Evolutionary conservation across 2,329 filamentous ascomycete species (phyloP), one percentile per base, ranked within the genome.

Genomic region (Hypoxylon sp.): DNA sequence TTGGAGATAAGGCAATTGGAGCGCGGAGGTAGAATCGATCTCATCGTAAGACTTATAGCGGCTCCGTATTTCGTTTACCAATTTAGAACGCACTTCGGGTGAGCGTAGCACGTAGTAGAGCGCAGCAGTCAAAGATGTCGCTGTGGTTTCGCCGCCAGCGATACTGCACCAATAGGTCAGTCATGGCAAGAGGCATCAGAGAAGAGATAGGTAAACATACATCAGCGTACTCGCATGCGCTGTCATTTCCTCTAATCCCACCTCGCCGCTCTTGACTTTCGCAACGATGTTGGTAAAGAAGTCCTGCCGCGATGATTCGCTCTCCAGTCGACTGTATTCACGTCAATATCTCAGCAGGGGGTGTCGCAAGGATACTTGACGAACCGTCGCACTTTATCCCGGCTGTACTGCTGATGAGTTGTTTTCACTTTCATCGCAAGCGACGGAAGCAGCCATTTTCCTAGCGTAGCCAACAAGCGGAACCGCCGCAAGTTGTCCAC

Each of bases 401-500:
- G 31, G 4, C 42, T 70, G 27, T 68, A 67, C 13, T 53, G 25
- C 1, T 27, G 55, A 13, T 73, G 71, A 3, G 63, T 63, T 22
- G 17, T 37, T 10, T 60, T 55, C n/a, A 70, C 44, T 2, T 46
- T 31, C 25, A 53, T 55, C 20, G 59, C 42, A 13, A 70, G 49
- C 0, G 67, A 61, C 1, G 67, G 64, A 1, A 70, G 37, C 13
- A 72, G 3, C 61, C 25, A 57, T 20, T 62, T 57, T 0, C 27
- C 44, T 1, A 68, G 27, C 11, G 25, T 35, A 1, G n/a, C 22
- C 1, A 70, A 42, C 2, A 66, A 1, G 7, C 14, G 31, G 25
- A 68, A 69, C 2, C 69, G 60, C 1, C 71, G 60, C 2, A 73
- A 14, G 14, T 72, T 73, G 30, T 73, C 71, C n/a, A 71, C 46